Evolutionary conservation across 2,329 filamentous ascomycete species (phyloP).

Genomic region (Daldinia sp.): DNA sequence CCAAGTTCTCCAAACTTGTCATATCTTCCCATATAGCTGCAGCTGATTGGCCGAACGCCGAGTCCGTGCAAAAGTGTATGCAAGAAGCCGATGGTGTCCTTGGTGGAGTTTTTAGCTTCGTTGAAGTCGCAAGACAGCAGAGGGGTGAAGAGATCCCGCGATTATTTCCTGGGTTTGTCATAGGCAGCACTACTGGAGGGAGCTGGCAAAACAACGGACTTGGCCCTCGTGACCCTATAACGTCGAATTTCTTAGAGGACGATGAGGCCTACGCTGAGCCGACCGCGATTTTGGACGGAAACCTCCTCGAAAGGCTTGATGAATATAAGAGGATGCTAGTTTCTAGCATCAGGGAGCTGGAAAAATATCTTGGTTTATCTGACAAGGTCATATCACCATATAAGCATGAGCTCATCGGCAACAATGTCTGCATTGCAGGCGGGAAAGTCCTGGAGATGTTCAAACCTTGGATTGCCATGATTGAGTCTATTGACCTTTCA

Average conservation of each 20-base stretch:
- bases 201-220: slow-evolving; percentile 85
- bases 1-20: slow-evolving; percentile 98
- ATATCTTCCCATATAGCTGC: slow-evolving; percentile 98
- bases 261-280: slow-evolving; percentile 80
- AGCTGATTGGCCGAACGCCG: slow-evolving; percentile 92
- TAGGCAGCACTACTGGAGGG: slow-evolving; percentile 84
- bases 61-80: slow-evolving; percentile 93
- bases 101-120: slow-evolving; percentile 93
- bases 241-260: slow-evolving; percentile 88
- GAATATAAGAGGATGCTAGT: slow-evolving; percentile 87
- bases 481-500: slow-evolving; percentile 92
- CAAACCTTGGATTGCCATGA: slow-evolving; percentile 86
- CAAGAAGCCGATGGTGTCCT: slow-evolving; percentile 98
- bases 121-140: slow-evolving; percentile 93
- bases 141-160: slow-evolving; percentile 92
- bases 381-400: slow-evolving; percentile 86
- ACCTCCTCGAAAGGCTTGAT: slow-evolving; percentile 84
- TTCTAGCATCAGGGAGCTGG: slow-evolving; percentile 86
- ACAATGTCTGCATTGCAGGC: slow-evolving; percentile 82
- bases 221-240: slow-evolving; percentile 75
- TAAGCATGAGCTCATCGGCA: slow-evolving; percentile 83
- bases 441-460: slow-evolving; percentile 88
- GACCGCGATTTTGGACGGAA: slow-evolving; percentile 77
- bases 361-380: slow-evolving; percentile 81
- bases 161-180: slow-evolving; percentile 92